Conservation (phyloP, 805 yeast species). For the Kazachstania viticola region DNA sequence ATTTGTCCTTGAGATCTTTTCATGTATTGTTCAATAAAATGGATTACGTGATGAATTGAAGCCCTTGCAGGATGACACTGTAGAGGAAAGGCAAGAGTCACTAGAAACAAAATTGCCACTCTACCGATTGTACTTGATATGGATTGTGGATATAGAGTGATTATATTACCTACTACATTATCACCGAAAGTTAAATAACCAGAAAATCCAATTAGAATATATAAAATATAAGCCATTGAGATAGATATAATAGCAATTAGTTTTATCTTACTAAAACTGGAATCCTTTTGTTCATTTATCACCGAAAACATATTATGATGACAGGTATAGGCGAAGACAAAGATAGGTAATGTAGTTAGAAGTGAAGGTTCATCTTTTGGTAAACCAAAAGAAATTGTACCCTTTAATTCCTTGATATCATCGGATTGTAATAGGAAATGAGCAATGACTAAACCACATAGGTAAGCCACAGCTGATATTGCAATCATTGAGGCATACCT, state of each 20-base stretch:
- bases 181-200: conserved; percentile 88
- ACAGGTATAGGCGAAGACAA: conserved; percentile 90
- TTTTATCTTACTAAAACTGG: conserved; percentile 35
- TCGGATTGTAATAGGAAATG: conserved; percentile 39
- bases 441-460: conserved; percentile 59
- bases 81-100: conserved; percentile 74
- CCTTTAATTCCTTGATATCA: conserved; percentile 28
- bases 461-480: conserved; percentile 65
- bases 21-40: conserved; percentile 27
- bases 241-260: conserved; percentile 43
- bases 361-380: conserved; percentile 38
- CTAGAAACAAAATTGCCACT: conserved; percentile 67
- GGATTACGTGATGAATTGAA: conserved; percentile 62
- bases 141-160: conserved; percentile 60
- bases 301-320: conserved; percentile 92
- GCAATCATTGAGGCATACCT: conserved; percentile 81
- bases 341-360: conserved; percentile 76
- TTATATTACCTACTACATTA: conserved; percentile 65
- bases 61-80: conserved; percentile 87
- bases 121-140: conserved; percentile 67
- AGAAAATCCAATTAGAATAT: conserved; percentile 60
- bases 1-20: neutral
- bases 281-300: conserved; percentile 63
- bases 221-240: conserved; percentile 46
- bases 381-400: conserved; percentile 36